A percentile compares a stretch with the other conserved stretches of the same genome.
Evolutionary conservation across 2,329 filamentous ascomycete species (phyloP).

Genomic region (Penicillium sp.): DNA sequence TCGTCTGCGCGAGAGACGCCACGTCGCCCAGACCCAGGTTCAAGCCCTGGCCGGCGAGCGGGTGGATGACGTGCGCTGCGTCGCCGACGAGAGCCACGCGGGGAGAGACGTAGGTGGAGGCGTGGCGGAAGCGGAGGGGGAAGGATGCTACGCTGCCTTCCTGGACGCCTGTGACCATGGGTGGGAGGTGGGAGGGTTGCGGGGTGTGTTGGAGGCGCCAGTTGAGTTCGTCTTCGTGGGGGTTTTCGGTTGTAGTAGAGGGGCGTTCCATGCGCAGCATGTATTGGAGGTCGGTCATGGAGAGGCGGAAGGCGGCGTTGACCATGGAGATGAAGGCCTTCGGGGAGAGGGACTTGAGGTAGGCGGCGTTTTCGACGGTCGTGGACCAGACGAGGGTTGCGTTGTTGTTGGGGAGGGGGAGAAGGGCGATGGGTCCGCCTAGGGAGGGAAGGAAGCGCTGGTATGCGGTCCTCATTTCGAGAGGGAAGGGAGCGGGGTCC

Average conservation of each 20-base stretch:
- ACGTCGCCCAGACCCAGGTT: slow-evolving; percentile 94
- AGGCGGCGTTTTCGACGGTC: slow-evolving; percentile 65
- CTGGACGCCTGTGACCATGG: slow-evolving; percentile 62
- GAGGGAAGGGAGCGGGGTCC: slow-evolving; percentile 23
- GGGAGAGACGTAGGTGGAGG: slow-evolving; percentile 80
- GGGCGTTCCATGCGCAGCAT: slow-evolving; percentile 61
- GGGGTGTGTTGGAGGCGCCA: slow-evolving; percentile 71
- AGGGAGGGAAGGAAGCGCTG: slow-evolving; percentile 82
- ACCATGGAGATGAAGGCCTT: slow-evolving; percentile 83
- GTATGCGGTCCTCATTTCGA: slow-evolving; percentile 65
- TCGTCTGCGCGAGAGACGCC: slow-evolving; percentile 63
- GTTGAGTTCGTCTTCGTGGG: slow-evolving; percentile 63
- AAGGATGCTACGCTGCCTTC: slow-evolving; percentile 79
- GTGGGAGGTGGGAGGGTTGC: slow-evolving; percentile 52
- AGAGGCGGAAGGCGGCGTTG: slow-evolving; percentile 83
- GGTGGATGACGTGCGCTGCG: slow-evolving; percentile 89
- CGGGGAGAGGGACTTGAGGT: slow-evolving; percentile 64
- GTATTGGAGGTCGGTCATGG: slow-evolving; percentile 68
- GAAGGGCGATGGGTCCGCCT: slow-evolving; percentile 73
- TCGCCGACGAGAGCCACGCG: slow-evolving; percentile 89
- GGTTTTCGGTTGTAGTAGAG: slow-evolving; percentile 22
- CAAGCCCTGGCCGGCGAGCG: slow-evolving; percentile 84
- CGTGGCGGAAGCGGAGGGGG: slow-evolving; percentile 81
- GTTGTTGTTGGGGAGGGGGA: slow-evolving; percentile 74
- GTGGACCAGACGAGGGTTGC: slow-evolving; percentile 93